Evolutionary conservation across 768 basidiomycete genomes (phyloP), one percentile per base, ranked within the genome.

Genomic region (Boletus edulis): DNA sequence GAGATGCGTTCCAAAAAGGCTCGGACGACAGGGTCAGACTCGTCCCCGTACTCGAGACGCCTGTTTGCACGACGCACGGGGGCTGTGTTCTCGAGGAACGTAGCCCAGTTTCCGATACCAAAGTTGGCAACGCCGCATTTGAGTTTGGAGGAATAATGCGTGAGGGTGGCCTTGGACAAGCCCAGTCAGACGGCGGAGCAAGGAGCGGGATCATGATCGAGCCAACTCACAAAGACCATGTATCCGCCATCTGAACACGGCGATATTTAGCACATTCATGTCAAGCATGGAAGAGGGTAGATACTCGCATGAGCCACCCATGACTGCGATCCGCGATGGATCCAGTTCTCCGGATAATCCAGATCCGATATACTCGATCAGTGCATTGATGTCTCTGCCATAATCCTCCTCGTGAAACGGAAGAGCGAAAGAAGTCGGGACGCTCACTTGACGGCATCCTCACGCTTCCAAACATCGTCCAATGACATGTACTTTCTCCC

Each of bases 61-160:
- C 75, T 62, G 49, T 64, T 60, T 17, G 69, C 72, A 27, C 67
- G 74, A 18, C 75, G 69, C 24, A 66, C 60, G 0, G 71, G 55
- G 17, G 75, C 75, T 3, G 75, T 77, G 43, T 76, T 74, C 56
- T 75, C 64, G n/a, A 76, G 72, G 57, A 76, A 76, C 1, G 73
- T 74, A 12, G 70, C 63, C 68, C 72, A 76, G 53, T 77, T 72
- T 22, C 62, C 63, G 22, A 78, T 69, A 12, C 75, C 76, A 54
- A 71, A 78, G 56, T 76, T 72, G 34, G 74, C 73, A 14, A 78
- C 56, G 2, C 76, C 76, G 32, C 76, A 77, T 38, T 60, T 69
- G 35, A 78, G 68, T 57, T 71, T 72, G 52, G 72, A 60, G 17
- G 76, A 77, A 42, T 74, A 77, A 47, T 78, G 75, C 10, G 68